Conservation (phyloP, 129 eudicot genomes). For the Artemisia tridentata region DNA sequence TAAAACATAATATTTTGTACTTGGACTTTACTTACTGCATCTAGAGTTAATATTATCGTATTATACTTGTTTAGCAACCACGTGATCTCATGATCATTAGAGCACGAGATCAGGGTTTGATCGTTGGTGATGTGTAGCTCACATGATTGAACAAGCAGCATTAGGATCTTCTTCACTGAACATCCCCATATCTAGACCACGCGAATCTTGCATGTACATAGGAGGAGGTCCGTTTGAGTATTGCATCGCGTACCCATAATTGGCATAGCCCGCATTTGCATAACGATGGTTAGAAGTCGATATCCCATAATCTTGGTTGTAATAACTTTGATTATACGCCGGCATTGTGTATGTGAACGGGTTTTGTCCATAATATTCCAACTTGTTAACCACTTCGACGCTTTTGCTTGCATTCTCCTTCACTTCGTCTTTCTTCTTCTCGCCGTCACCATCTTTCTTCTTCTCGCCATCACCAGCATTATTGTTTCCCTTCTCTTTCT, state of each 20-base stretch:
- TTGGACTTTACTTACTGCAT: not conserved
- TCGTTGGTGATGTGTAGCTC: conserved; percentile 8
- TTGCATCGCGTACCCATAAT: conserved; percentile 32
- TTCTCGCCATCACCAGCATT: not conserved
- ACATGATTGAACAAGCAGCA: conserved; percentile 66
- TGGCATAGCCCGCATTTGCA: conserved; percentile 25
- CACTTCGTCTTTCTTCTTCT: conserved; percentile 1
- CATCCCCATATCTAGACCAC: conserved; percentile 37
- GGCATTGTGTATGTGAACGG: conserved; percentile 34
- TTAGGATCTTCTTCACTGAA: conserved; percentile 79
- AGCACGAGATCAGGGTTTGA: not conserved
- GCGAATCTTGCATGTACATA: conserved; percentile 22
- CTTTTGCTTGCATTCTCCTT: conserved; percentile 17
- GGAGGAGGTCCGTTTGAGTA: conserved; percentile 41
- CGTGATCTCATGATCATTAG: not conserved
- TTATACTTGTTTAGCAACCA: not conserved
- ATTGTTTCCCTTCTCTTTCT: conserved; percentile 16
- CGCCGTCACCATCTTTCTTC: not conserved
- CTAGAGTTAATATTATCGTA: not conserved
- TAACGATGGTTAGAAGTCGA: conserved; percentile 32
- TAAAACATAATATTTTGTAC: not conserved
- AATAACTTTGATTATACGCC: conserved; percentile 24
- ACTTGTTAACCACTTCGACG: conserved; percentile 31
- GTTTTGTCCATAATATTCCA: conserved; percentile 23
- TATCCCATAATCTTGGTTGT: conserved; percentile 40